These are phyloP conservation scores for Populus hybrid DNA, from an alignment of 441 rosid species.

Conservation along the genomic window DNA sequence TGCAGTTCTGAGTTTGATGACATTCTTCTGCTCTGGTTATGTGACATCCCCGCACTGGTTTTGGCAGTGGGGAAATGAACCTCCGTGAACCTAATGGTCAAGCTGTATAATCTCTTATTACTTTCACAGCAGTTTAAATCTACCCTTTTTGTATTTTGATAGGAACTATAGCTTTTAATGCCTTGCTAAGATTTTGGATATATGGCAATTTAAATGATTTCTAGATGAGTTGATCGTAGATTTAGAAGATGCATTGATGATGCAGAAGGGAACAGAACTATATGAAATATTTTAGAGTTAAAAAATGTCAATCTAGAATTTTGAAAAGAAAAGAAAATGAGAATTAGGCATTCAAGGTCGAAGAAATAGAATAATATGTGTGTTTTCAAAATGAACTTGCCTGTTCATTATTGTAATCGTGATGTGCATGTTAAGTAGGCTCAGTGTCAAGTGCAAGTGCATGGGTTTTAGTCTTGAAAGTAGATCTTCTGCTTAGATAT, in stretches of 20 bases:
- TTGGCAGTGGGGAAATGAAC: neutral
- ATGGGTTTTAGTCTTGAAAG: neutral
- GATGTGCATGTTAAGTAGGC: neutral
- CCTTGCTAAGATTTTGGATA: neutral
- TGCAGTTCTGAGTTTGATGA: neutral
- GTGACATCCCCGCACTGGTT: neutral
- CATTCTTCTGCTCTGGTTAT: neutral
- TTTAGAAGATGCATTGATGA: neutral
- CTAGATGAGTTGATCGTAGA: neutral
- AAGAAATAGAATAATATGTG: neutral
- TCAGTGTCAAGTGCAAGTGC: neutral
- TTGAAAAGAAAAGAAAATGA: neutral
- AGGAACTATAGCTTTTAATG: neutral
- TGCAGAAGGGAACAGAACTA: neutral
- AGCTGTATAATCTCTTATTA: neutral
- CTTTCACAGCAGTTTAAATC: neutral
- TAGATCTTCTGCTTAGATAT: neutral
- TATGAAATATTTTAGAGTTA: too few relatives aligned
- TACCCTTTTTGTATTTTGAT: neutral
- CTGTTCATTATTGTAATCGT: neutral
- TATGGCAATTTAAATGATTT: neutral
- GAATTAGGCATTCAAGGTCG: neutral
- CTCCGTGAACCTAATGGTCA: neutral
- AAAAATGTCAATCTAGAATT: neutral
- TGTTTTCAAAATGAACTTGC: neutral